Evolutionary conservation across 2,329 filamentous ascomycete genomes (phyloP), one percentile per base, ranked within the genome.

Genomic region (Monosporascus ibericus): DNA sequence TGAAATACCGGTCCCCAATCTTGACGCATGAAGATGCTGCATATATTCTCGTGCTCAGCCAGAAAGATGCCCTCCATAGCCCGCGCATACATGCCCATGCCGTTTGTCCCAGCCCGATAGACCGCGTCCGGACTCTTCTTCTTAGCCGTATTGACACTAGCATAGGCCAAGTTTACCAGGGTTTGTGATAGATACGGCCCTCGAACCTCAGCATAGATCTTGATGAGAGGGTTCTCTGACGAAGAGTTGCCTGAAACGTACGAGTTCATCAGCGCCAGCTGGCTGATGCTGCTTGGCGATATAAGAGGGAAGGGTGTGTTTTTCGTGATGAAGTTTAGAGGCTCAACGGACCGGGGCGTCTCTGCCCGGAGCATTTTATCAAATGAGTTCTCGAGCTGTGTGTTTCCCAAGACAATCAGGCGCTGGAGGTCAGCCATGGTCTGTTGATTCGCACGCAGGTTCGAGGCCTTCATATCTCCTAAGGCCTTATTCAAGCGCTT

Each of bases 241-340:
- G 77, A 67, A 27, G 68, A 76, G 5, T 80, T 80, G n/a, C 80
- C 81, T 1, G 79, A 75, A n/a, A 95, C 81, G 58, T 88, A 88
- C 6, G 82, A 80, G 63, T 90, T 90, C 58, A 96, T 86, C n/a
- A 90, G 78, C 36, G 87, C 84, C 17, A 97, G 72, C 30, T 85
- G 81, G n/a, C 84, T 83, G 25, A 88, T 80, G 55, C 86, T 88
- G 51, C 94, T 89, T 58, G 87, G 82, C 1, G 87, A 79, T 27
- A 97, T 79, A 9, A 86, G 77, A 8, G 94, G 94, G 63, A 97
- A 99, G 1, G 88, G 83, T 67, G 78, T 81, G 75, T 90, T 83
- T 71, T 97, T 97, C 18, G 91, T 96, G 63, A 96, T 86, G 65
- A 87, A 96, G 69, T 96, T 89, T 44, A 99, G 75, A 7, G 94